Percentiles rank a stretch among this genome's conserved stretches.
Evolutionary conservation across 2,329 filamentous ascomycete genomes (phyloP).

Genomic region (Aspergillus japonicus): DNA sequence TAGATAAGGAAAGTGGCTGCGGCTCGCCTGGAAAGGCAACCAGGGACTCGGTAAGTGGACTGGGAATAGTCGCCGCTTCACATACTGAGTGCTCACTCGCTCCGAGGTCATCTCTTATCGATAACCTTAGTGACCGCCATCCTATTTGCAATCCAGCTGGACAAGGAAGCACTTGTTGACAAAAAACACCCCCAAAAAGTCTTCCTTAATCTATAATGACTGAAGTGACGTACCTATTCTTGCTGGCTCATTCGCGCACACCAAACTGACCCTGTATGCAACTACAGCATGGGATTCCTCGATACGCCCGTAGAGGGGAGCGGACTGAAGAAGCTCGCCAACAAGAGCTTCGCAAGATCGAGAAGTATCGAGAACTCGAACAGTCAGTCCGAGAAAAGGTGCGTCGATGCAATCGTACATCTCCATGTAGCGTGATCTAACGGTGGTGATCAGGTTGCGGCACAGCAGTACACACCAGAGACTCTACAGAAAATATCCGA

Average conservation of each 20-base stretch:
- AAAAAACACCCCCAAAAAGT: not conserved
- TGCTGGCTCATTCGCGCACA: not conserved
- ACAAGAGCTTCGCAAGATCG: conserved; percentile 73
- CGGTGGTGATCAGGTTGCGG: conserved; percentile 33
- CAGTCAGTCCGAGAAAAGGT: conserved; percentile 67
- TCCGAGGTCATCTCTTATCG: not conserved
- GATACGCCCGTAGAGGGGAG: conserved; percentile 57
- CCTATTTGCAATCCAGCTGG: not conserved
- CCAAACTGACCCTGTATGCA: conserved; percentile 23
- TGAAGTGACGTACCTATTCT: conserved; percentile 26
- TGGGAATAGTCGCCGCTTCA: not conserved
- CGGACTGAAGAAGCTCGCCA: conserved; percentile 69
- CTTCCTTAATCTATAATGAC: conserved; percentile 24
- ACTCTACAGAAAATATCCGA: conserved; percentile 46
- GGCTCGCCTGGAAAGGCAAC: conserved; percentile 6
- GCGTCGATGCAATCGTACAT: conserved; percentile 9
- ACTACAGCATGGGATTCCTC: conserved; percentile 77
- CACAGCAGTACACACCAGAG: conserved; percentile 42
- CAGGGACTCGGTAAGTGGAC: not conserved
- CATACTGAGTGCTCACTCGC: not conserved
- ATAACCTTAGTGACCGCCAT: not conserved
- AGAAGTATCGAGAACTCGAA: conserved; percentile 71
- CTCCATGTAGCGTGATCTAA: not conserved
- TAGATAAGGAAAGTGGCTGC: conserved; percentile 12
- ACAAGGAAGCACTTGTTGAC: not conserved